Base-by-base conservation (phyloP, 2,329 filamentous ascomycete species). In the Fusarium haematococcum region DNA sequence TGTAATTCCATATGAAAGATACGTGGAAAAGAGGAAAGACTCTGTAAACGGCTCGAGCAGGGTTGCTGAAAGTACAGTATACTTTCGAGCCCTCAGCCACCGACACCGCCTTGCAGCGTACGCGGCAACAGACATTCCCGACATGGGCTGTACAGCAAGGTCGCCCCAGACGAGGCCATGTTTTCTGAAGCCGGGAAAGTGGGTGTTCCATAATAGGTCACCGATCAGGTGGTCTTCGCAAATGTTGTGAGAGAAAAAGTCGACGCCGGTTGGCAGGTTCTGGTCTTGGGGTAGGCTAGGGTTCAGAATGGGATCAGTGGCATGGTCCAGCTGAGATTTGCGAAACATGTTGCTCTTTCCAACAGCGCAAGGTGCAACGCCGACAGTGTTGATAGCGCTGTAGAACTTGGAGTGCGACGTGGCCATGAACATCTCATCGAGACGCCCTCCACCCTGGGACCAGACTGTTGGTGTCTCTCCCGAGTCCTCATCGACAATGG, bases 291-390 rank as follows among this genome's bases (percentile, higher is more conserved):
- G 79, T 75, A 86, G 81, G 72, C 85, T 77, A 30, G 84, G 86
- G 76, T 87, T 88, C 74, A 79, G 83, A 62, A 81, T 59, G 39
- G 88, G 82, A 79, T 89, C 83, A 35, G 91, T 92, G 10, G 97
- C 89, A 74, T 89, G 89, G 82, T 98, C 91, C 39, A 99, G 90
- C 79, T 99, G 96, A 0, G 94, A 94, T 71, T 93, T 94, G 68
- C 97, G 93, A 84, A 98, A 99, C 95, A 99, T 98, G 85, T 97
- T 98, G 79, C 95, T 97, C 85, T 99, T 99, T 60, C 97, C 97
- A 25, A 98, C 93, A 67, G 97, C 93, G 83, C 97, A 99, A 10
- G 97, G 97, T 0, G 97, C 97, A 62, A 98, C 85, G 5, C 93
- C 89, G 18, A 98, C 94, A 0, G 94, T 94, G 83, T 98, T 98